Base-by-base conservation (phyloP, 108 stramenopile genomes). In the Cyclotella baltica region DNA sequence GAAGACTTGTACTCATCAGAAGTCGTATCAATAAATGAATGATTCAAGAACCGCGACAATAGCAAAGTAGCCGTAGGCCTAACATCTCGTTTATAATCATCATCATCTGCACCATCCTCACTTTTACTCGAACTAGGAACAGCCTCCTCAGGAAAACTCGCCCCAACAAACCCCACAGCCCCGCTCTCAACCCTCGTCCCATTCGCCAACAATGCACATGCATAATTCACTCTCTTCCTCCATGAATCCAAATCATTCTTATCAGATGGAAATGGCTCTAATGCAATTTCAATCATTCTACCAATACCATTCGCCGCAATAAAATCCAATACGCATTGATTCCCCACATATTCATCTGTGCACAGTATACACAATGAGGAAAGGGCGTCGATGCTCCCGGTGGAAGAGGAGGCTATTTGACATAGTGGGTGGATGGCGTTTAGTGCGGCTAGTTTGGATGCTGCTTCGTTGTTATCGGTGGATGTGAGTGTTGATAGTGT, bases 121-220 rank as follows among this genome's bases (percentile, higher is more conserved):
- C 34, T 64, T 25, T 46, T 46, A 18, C 48, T 67, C 48, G 55
- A 1, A 4, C 23, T 25, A 25, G 55, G 55, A 16, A 94, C 81
- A 0, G 93, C 93, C 80, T 90, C 75, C 27, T 91, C 91, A 1
- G 94, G 92, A 43, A 93, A 71, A 31, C 85, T 88, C 37, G 67
- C 57, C 4, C 94, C 94, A 22, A 92, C 81, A 76, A 93, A 78
- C 43, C 92, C 90, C 8, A 92, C 62, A 3, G 94, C 87, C 18
- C 94, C 94, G 52, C 64, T 51, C 80, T 96, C 94, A 5, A 73
- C 84, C 31, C 94, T 63, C 0, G 92, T 91, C 58, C 91, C 71
- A 72, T 96, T 96, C 1, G 92, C 91, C 67, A 96, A 75, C 8
- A 96, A 61, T 10, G 89, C 88, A 78, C 91, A 78, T 0, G 90